Evolutionary conservation across 352 stramenopile genomes (phyloP).

Genomic region (Phytophthora tentaculata): DNA sequence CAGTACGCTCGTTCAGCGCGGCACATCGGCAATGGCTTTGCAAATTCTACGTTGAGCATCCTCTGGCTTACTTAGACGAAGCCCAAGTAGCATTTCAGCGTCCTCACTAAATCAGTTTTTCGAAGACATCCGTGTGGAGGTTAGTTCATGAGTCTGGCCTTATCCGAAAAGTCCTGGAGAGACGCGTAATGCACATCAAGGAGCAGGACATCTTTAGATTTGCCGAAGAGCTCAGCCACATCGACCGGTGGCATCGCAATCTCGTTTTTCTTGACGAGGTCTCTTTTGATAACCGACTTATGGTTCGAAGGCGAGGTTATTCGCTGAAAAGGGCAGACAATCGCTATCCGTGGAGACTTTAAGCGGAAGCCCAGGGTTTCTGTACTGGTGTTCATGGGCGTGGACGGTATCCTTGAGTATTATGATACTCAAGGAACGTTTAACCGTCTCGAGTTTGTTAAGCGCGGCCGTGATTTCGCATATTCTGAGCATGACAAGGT

Average conservation of each 20-base stretch:
- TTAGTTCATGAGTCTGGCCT: not conserved
- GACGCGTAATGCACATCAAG: not conserved
- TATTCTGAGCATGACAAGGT: not conserved
- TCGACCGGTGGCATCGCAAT: not conserved
- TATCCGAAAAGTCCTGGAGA: not conserved
- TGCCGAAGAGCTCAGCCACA: not conserved
- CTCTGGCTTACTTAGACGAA: too few species aligned
- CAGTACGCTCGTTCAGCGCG: too few species aligned
- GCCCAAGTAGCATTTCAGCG: too few species aligned
- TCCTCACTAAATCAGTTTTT: not conserved
- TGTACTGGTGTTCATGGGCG: too few species aligned
- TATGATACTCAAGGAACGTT: not conserved
- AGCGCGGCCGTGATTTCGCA: not conserved
- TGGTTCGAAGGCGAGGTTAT: not conserved
- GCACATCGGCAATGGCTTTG: too few species aligned
- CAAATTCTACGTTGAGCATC: too few species aligned
- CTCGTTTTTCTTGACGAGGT: not conserved
- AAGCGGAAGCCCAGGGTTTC: not conserved
- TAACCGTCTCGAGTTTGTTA: not conserved
- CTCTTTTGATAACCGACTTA: not conserved
- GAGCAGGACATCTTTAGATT: not conserved
- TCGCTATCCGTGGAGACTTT: not conserved
- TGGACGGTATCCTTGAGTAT: not conserved
- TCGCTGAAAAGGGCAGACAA: not conserved
- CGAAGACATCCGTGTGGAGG: not conserved